Conservation (phyloP, 2,329 filamentous ascomycete genomes). For the Penicillium sp. region DNA sequence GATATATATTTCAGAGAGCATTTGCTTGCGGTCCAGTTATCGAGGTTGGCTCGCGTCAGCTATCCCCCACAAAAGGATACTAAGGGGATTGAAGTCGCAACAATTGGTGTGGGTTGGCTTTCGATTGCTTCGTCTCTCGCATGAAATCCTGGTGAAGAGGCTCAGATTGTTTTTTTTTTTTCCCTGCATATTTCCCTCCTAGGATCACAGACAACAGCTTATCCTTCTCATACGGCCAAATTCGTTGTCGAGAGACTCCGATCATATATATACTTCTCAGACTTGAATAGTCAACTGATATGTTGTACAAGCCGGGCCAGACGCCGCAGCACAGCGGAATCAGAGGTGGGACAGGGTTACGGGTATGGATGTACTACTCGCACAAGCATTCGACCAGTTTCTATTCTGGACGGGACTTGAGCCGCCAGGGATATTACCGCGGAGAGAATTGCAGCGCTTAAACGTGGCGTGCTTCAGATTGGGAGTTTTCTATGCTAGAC, state of each 20-base stretch:
- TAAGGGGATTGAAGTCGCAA: constrained; percentile 7
- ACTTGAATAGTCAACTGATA: constrained; percentile 8
- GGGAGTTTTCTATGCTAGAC: not conserved
- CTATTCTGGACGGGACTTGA: constrained; percentile 16
- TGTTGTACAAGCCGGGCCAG: constrained; percentile 20
- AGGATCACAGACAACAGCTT: constrained; percentile 43
- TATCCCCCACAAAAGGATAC: constrained; percentile 14
- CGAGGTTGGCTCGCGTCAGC: constrained; percentile 8
- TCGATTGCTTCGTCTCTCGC: not conserved
- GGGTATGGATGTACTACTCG: constrained; percentile 22
- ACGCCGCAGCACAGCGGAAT: constrained; percentile 12
- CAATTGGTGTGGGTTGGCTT: not conserved
- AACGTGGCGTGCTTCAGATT: not conserved
- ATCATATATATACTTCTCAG: not conserved
- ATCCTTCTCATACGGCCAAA: constrained; percentile 43
- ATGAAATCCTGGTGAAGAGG: not conserved
- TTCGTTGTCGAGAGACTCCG: not conserved
- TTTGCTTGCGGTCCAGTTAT: constrained; percentile 13
- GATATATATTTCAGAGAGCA: constrained; percentile 16
- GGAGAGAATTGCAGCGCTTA: constrained; percentile 3
- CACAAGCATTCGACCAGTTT: constrained; percentile 22
- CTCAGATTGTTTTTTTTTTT: not conserved
- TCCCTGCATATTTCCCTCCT: too few species aligned
- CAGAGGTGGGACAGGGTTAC: constrained; percentile 13
- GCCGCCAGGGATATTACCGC: constrained; percentile 7